phyloP scores from a whole-genome alignment of 371 early-diverging fungal genomes.

The Blastocladiella emersonii region DNA sequence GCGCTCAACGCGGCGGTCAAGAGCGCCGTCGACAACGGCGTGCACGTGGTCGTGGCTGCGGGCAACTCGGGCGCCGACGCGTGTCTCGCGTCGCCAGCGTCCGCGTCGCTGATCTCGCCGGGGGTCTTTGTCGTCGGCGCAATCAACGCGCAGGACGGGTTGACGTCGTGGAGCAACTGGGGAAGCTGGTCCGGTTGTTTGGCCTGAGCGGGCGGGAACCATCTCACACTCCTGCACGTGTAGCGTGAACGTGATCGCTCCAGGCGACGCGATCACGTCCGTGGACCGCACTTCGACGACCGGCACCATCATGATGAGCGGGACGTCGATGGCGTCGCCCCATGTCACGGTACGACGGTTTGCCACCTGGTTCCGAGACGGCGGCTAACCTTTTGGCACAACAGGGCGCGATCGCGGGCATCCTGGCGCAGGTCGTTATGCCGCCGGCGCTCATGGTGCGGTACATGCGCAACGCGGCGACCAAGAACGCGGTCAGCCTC shows the following conservation, averaged over 20 bases:
- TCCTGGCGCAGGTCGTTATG: not conserved
- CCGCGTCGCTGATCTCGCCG: slow-evolving; percentile 10
- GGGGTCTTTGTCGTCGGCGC: slow-evolving; percentile 37
- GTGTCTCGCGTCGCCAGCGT: slow-evolving; percentile 35
- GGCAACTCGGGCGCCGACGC: slow-evolving; percentile 41
- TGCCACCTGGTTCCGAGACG: too few relatives aligned
- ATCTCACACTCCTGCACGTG: too few relatives aligned
- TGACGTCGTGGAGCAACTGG: slow-evolving; percentile 25
- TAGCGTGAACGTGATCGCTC: slow-evolving; percentile 34
- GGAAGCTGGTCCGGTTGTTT: too few relatives aligned
- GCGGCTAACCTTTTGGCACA: too few relatives aligned
- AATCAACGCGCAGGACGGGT: slow-evolving; percentile 7
- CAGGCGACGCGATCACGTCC: slow-evolving; percentile 14
- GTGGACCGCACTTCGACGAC: not conserved
- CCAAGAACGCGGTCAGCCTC: not conserved
- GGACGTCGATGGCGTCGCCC: slow-evolving; percentile 3
- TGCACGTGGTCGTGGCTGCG: slow-evolving; percentile 47
- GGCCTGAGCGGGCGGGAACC: too few relatives aligned
- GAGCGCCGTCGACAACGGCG: slow-evolving; percentile 24
- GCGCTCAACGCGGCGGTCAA: slow-evolving; percentile 21
- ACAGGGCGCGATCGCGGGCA: not conserved
- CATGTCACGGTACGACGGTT: not conserved
- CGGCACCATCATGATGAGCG: not conserved
- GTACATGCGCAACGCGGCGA: not conserved
- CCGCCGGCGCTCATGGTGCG: not conserved